These are phyloP conservation scores for Stagonosporopsis chrysanthemi DNA, from an alignment of 2,329 filamentous ascomycete genomes.

Conservation along the genomic window DNA sequence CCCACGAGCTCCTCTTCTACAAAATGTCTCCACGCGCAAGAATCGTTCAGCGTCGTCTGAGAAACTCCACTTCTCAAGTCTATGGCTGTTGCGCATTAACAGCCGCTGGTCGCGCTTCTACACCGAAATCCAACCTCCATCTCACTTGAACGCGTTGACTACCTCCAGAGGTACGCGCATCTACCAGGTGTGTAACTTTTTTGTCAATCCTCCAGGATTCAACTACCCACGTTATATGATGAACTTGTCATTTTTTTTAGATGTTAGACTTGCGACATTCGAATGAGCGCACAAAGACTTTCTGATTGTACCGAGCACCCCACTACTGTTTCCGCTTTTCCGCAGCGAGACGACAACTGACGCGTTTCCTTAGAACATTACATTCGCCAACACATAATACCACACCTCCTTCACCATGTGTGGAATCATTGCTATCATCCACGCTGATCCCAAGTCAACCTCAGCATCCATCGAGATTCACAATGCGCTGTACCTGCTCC, in stretches of 20 bases:
- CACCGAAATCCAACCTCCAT: conserved; percentile 14
- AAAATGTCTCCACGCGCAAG: conserved; percentile 37
- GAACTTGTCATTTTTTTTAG: conserved; percentile 47
- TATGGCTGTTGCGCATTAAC: conserved; percentile 19
- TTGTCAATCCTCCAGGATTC: not conserved
- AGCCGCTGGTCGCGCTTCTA: conserved; percentile 24
- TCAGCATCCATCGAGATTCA: conserved; percentile 55
- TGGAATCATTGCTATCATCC: conserved; percentile 60
- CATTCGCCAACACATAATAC: conserved; percentile 6
- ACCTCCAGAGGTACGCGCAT: not conserved
- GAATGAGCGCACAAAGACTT: conserved; percentile 49
- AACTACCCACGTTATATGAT: conserved; percentile 32
- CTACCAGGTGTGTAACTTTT: conserved; percentile 24
- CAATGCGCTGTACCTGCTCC: conserved; percentile 51
- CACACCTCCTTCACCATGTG: conserved; percentile 52
- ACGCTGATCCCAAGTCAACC: conserved; percentile 51
- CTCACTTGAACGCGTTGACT: conserved; percentile 10
- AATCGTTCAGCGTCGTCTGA: conserved; percentile 23
- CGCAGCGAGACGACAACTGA: conserved; percentile 31
- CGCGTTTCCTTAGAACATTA: conserved; percentile 24
- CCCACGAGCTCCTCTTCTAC: conserved; percentile 36
- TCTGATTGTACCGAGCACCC: conserved; percentile 35
- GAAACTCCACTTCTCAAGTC: conserved; percentile 11
- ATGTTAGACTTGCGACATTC: conserved; percentile 52
- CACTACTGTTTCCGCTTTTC: conserved; percentile 27